Base-by-base conservation (phyloP, 2,329 filamentous ascomycete species). In the Exserohilum turcica region DNA sequence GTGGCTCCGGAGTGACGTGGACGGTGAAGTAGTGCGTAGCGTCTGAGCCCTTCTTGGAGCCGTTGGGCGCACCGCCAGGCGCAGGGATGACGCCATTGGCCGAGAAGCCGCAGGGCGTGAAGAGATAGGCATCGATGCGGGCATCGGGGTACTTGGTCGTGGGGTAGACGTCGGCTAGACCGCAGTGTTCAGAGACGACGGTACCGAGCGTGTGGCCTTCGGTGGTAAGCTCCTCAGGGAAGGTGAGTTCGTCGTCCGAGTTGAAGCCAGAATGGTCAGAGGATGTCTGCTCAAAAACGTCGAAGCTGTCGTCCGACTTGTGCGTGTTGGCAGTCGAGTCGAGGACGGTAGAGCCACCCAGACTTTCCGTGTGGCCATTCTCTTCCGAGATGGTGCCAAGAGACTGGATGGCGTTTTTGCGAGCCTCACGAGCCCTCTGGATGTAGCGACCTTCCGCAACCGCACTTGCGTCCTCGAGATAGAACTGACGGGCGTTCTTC, bases 61-160 rank as follows among this genome's bases (percentile, higher is more conserved):
- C 70, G 32, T 73, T 74, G 54, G 80, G 79, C 12, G 83, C 72
- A 29, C 68, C 70, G 16, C 68, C 79, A 0, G 90, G 86, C 43
- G 91, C 87, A 6, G 94, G 94, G 36, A 99, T 85, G 16, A 99
- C 92, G 47, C 92, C 94, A 70, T 99, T 99, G 74, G 94, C 94
- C 6, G 92, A 97, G 77, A 96, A 99, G 53, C 94, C 94, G 70
- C 94, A 99, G 0, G 94, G 94, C 0, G 90, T 92, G 80, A 99
- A 99, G 48, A 97, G 84, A 74, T 97, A 99, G 18, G 94, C 91
- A 66, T 99, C 94, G 62, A 99, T 91, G 54, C 91, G 89, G 18
- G 94, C 90, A 65, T 97, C 93, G 0, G 94, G 92, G 72, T 96
- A 97, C 75, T 89, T 88, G 54, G 86, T 86, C 38, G 85, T 86